Evolutionary conservation across 371 early-diverging fungal species (phyloP).

Genomic region (Apophysomyces trapeziformis): DNA sequence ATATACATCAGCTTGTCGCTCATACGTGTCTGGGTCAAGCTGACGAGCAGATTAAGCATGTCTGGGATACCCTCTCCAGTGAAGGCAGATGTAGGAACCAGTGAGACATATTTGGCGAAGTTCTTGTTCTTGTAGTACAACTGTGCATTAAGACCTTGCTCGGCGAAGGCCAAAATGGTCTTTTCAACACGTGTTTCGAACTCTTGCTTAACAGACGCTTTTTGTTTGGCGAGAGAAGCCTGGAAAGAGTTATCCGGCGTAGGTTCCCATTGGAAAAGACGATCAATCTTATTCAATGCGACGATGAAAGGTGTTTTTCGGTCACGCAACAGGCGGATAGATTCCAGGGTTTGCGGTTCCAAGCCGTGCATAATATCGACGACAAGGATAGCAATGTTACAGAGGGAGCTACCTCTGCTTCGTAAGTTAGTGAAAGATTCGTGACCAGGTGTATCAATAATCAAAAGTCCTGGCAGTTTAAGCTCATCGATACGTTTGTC

Average conservation of each 20-base stretch:
- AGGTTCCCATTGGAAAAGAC: conserved; percentile 97
- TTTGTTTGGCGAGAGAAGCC: conserved; percentile 83
- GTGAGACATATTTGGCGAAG: conserved; percentile 93
- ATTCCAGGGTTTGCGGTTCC: conserved; percentile 99
- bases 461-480: conserved; percentile 97
- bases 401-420: conserved; percentile 98
- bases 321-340: conserved; percentile 91
- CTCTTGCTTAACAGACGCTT: conserved; percentile 79
- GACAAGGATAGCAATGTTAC: conserved; percentile 99
- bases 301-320: conserved; percentile 99
- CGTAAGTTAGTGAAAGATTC: conserved; percentile 99
- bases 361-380: conserved; percentile 99
- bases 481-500: conserved; percentile 45
- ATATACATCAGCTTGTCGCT: conserved; percentile 95
- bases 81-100: conserved; percentile 99
- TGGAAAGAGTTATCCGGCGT: conserved; percentile 84
- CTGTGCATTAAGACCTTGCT: conserved; percentile 96
- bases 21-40: conserved; percentile 97
- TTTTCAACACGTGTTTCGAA: conserved; percentile 88
- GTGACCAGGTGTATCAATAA: conserved; percentile 99
- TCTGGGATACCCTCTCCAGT: conserved; percentile 99
- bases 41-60: conserved; percentile 91
- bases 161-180: conserved; percentile 92
- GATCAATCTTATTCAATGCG: conserved; percentile 99
- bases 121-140: conserved; percentile 98